Base-by-base conservation (phyloP, 2,329 filamentous ascomycete genomes). In the Thelonectria discophora region DNA sequence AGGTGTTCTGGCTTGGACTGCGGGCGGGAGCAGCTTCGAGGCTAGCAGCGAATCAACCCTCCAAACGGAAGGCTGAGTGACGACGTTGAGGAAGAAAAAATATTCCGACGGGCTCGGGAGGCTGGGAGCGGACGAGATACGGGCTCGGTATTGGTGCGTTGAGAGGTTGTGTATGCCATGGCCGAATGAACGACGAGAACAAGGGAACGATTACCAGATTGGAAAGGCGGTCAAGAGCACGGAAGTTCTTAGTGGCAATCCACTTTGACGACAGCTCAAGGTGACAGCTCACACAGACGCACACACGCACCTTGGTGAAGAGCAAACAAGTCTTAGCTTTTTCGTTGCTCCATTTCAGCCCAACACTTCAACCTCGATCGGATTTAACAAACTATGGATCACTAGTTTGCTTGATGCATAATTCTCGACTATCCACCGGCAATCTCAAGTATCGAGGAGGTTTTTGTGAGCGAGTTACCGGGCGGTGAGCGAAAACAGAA, bases 151-250 rank as follows among this genome's bases (percentile, higher is more conserved):
- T 24, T 55, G 37, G 46, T 55, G 52, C 43, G 51, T 37, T 49
- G 42, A 27, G 47, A 27, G 8, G 20, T 47, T n/a, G 32, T 45
- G 40, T 40, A 15, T 30, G 43, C 43, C 42, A 40, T 42, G 52
- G 55, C 49, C 45, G 45, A 56, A 62, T 13, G 54, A 21, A 43
- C 58, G 34, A 15, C 7, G 34, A 37, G 34, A 34, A 40, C 27
- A 5, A 30, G 27, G 55, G 58, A 58, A 57, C 55, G 67, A 60
- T 67, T 62, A 61, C 64, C 34, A 59, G 61, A 60, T 42, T 63
- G 54, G 65, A 71, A 70, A 70, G 58, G 68, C 68, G 68, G 68
- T 70, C 68, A 70, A 45, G 27, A 58, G 59, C 49, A 48, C 61
- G 39, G 56, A 43, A 53, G 54, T 24, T 30, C 27, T 30, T 7